phyloP scores from a whole-genome alignment of 345 rosid species.

The Hypericum perforatum region DNA sequence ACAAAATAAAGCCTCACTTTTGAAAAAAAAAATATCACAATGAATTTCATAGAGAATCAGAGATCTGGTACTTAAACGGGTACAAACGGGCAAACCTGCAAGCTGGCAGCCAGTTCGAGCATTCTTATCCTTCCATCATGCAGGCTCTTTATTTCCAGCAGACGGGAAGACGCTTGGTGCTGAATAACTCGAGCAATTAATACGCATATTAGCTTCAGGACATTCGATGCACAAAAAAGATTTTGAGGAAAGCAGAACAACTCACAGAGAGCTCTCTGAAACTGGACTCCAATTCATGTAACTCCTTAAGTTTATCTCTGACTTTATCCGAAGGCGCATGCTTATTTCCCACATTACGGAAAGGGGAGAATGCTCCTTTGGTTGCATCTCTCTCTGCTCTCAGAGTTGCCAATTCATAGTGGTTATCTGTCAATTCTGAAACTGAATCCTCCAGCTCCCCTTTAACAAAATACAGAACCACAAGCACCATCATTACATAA shows the following conservation, averaged over 20 bases:
- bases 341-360: constrained; percentile 54
- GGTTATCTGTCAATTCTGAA: constrained; percentile 54
- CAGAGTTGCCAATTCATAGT: constrained; percentile 54
- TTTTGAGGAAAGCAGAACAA: constrained; percentile 10
- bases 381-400: constrained; percentile 81
- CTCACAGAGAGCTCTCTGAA: constrained; percentile 61
- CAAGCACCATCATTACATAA: constrained; percentile 1
- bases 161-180: constrained; percentile 59
- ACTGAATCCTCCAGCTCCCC: constrained; percentile 65
- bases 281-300: constrained; percentile 64
- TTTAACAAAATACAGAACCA: constrained; percentile 25
- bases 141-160: constrained; percentile 59
- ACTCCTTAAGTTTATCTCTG: constrained; percentile 62
- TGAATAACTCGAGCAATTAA: constrained; percentile 27
- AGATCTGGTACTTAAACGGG: constrained; percentile 32
- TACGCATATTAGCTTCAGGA: constrained; percentile 10
- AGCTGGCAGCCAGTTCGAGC: neutral
- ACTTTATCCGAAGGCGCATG: constrained; percentile 46
- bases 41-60: constrained; percentile 27
- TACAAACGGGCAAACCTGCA: too few relatives aligned
- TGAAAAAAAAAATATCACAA: constrained; percentile 8
- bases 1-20: constrained; percentile 13
- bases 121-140: constrained; percentile 68
- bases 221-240: constrained; percentile 12
- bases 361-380: constrained; percentile 64